Base-by-base conservation (phyloP, 2,329 filamentous ascomycete species). In the Fusarium tjaetaba region DNA sequence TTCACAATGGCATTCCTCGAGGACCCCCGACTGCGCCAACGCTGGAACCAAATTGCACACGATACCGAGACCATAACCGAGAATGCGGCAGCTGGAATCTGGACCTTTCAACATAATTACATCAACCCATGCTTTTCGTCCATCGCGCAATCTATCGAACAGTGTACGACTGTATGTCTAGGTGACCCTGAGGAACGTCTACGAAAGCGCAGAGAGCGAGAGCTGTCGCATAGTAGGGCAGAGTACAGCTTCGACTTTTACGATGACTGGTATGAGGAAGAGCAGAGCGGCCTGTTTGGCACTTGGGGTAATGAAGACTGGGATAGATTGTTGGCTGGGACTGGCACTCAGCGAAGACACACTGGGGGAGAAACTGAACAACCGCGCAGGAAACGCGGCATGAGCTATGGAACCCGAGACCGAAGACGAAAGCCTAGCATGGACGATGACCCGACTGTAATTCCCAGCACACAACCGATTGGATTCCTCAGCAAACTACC, bases 191-290 rank as follows among this genome's bases (percentile, higher is more conserved):
- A 95, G 76, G 93, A 96, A 79, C 91, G 93, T 66, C 85, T 90
- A 55, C 90, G 93, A 36, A 90, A 94, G 64, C 84, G 86, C 51
- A 86, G 92, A 70, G 91, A 94, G 77, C 89, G 92, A 49, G 88
- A 88, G 26, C 85, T 88, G 14, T 84, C 85, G 30, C 83, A 84
- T 69, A 90, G 89, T 5, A 83, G 90, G 58, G 93, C 95, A 34
- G 95, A 98, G 82, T 90, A 93, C 77, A 95, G 90, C 78, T 98
- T 98, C 80, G 96, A 98, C 82, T 98, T 98, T 81, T 98, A 98
- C 84, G 96, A 98, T 82, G 96, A 98, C 82, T 98, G 96, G 96
- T 94, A 97, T 70, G 86, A 88, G 62, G 88, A 89, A 55, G 85
- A 87, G 61, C 82, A 84, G 58, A 59, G 76, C 39, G 88, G 91